Evolutionary conservation across 2,329 filamentous ascomycete species (phyloP).

Genomic region (Ophiocordyceps sinensis): DNA sequence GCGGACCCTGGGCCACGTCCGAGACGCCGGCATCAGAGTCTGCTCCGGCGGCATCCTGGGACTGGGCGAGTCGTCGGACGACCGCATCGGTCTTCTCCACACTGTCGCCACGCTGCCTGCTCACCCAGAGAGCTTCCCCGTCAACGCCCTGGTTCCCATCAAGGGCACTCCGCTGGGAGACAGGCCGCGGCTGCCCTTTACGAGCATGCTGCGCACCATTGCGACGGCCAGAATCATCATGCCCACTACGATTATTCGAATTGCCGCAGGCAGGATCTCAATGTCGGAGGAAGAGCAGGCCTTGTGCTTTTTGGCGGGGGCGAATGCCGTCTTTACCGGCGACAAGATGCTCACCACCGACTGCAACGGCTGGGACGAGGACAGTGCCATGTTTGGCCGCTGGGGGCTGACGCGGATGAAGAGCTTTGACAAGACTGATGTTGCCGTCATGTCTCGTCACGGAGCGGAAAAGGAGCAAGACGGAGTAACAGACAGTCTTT

Average conservation of each 20-base stretch:
- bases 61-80: slow-evolving; percentile 62
- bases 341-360: slow-evolving; percentile 94
- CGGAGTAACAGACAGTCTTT: too few species aligned
- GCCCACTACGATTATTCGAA: slow-evolving; percentile 72
- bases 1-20: slow-evolving; percentile 63
- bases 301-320: slow-evolving; percentile 77
- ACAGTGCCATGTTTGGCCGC: slow-evolving; percentile 65
- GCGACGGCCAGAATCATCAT: slow-evolving; percentile 73
- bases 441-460: too few species aligned
- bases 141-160: slow-evolving; percentile 83
- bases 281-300: slow-evolving; percentile 84
- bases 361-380: slow-evolving; percentile 83
- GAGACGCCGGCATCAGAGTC: slow-evolving; percentile 76
- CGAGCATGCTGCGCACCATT: slow-evolving; percentile 67
- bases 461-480: too few species aligned
- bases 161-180: slow-evolving; percentile 78
- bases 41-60: slow-evolving; percentile 84
- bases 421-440: slow-evolving; percentile 21
- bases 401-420: slow-evolving; percentile 76
- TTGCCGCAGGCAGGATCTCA: slow-evolving; percentile 65
- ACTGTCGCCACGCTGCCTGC: slow-evolving; percentile 67
- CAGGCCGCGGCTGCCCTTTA: slow-evolving; percentile 57
- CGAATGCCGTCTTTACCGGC: slow-evolving; percentile 88
- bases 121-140: slow-evolving; percentile 83
- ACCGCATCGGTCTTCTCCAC: slow-evolving; percentile 71